Evolutionary conservation across 176 grass and related monocot genomes (phyloP).

Genomic region (Paspalum notatum): DNA sequence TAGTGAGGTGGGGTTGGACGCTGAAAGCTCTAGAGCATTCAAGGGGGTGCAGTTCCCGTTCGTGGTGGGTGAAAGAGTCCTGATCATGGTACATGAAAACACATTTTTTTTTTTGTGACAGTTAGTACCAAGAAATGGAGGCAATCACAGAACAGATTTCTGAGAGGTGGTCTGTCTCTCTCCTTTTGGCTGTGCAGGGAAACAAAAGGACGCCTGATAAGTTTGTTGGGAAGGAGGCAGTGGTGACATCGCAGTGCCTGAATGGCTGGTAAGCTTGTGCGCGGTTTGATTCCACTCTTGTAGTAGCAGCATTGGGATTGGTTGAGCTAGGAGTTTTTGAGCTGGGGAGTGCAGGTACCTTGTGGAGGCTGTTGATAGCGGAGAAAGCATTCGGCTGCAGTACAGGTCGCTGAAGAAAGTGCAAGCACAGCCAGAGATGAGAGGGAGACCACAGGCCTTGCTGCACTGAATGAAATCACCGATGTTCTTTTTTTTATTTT

Average conservation of each 20-base stretch:
- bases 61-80: slow-evolving; percentile 64
- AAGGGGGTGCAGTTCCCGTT: slow-evolving; percentile 79
- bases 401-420: slow-evolving; percentile 75
- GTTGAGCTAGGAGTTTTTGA: slow-evolving; percentile 1
- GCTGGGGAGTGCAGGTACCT: slow-evolving; percentile 55
- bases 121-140: neutral
- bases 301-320: neutral
- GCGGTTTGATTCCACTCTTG: neutral
- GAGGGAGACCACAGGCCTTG: slow-evolving; percentile 10
- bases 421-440: slow-evolving; percentile 30
- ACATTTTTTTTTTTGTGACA: neutral
- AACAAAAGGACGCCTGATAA: slow-evolving; percentile 76
- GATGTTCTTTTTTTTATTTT: no score
- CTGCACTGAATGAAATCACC: no score
- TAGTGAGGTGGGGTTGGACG: slow-evolving; percentile 43
- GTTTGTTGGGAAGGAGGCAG: slow-evolving; percentile 81
- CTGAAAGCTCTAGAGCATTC: slow-evolving; percentile 37
- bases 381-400: slow-evolving; percentile 75
- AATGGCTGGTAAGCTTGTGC: slow-evolving; percentile 65
- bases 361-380: slow-evolving; percentile 67
- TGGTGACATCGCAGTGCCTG: slow-evolving; percentile 79
- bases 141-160: neutral
- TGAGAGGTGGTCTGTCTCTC: slow-evolving; percentile 9
- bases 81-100: slow-evolving; percentile 59
- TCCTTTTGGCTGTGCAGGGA: slow-evolving; percentile 46